Evolutionary conservation across 495 filamentous ascomycete genomes (phyloP).

Genomic region (Trichocladium uniseriatum): DNA sequence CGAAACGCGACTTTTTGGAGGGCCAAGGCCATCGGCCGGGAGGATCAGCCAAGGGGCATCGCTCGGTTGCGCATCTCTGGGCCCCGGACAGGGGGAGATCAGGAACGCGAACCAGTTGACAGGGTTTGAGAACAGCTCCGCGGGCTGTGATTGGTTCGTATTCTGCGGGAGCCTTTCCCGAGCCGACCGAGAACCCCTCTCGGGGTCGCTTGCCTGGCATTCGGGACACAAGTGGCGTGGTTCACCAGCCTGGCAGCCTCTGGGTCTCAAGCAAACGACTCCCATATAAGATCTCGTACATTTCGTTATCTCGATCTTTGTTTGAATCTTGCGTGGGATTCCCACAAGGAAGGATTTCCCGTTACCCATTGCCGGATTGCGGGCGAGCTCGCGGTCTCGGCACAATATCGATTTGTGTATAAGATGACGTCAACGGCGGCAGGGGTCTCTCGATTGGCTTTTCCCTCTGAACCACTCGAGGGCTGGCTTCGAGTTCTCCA

Average conservation of each 20-base stretch:
- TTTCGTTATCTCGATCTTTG: neutral
- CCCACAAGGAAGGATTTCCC: neutral
- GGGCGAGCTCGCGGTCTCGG: neutral
- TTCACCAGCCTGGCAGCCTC: too few species aligned
- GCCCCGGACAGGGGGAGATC: neutral
- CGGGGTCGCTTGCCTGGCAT: neutral
- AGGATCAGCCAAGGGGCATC: neutral
- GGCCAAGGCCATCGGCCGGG: neutral
- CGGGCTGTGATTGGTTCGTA: neutral
- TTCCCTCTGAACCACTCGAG: too few species aligned
- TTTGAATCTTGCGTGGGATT: neutral
- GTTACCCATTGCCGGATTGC: too few species aligned
- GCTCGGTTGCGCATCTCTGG: neutral
- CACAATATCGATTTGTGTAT: neutral
- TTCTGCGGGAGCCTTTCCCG: neutral
- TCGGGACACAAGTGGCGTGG: too few species aligned
- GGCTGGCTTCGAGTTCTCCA: too few species aligned
- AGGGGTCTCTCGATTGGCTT: constrained; percentile 7
- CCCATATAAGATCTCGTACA: too few species aligned
- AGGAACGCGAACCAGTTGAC: neutral
- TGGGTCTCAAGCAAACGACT: too few species aligned
- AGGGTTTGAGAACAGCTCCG: too few species aligned
- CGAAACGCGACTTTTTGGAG: too few species aligned
- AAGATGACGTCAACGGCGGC: constrained; percentile 17
- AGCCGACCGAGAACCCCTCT: neutral